These are phyloP conservation scores for Elsinoe perseae DNA, from an alignment of 2,329 filamentous ascomycete species.

Conservation along the genomic window DNA sequence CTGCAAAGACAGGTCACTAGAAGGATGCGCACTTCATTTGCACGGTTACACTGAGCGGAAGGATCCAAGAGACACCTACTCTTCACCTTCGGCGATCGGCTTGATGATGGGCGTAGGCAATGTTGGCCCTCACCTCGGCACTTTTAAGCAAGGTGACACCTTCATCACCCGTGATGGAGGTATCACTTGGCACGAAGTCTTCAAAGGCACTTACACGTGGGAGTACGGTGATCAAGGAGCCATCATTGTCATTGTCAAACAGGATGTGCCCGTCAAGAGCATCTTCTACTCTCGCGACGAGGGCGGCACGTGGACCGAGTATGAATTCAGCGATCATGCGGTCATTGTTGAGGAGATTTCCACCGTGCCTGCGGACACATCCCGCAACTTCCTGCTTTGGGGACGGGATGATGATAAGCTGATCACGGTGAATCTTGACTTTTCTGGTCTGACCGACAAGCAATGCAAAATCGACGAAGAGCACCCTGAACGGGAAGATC, in stretches of 20 bases:
- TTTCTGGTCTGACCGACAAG: constrained; percentile 64
- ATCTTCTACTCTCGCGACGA: constrained; percentile 74
- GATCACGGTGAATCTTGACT: constrained; percentile 78
- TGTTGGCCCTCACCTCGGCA: constrained; percentile 64
- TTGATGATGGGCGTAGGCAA: constrained; percentile 89
- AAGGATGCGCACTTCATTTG: constrained; percentile 78
- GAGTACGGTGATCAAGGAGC: constrained; percentile 94
- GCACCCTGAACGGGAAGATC: constrained; percentile 45
- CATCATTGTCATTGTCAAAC: constrained; percentile 77
- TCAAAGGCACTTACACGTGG: constrained; percentile 85
- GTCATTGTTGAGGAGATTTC: constrained; percentile 73
- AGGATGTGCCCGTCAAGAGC: constrained; percentile 57
- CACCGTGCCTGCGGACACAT: constrained; percentile 80
- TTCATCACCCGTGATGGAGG: constrained; percentile 92
- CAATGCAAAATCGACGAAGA: constrained; percentile 62
- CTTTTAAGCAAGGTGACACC: constrained; percentile 68
- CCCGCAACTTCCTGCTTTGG: constrained; percentile 89
- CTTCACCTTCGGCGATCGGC: constrained; percentile 78
- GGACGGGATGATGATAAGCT: constrained; percentile 54
- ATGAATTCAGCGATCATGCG: constrained; percentile 60
- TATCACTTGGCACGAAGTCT: constrained; percentile 74
- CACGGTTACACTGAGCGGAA: constrained; percentile 90
- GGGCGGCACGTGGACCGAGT: constrained; percentile 69
- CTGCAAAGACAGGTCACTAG: constrained; percentile 53
- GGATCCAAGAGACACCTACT: constrained; percentile 78